A percentile compares a stretch with the other conserved stretches of the same genome.
Evolutionary conservation across 441 rosid genomes (phyloP).

Genomic region (Iberis amara): DNA sequence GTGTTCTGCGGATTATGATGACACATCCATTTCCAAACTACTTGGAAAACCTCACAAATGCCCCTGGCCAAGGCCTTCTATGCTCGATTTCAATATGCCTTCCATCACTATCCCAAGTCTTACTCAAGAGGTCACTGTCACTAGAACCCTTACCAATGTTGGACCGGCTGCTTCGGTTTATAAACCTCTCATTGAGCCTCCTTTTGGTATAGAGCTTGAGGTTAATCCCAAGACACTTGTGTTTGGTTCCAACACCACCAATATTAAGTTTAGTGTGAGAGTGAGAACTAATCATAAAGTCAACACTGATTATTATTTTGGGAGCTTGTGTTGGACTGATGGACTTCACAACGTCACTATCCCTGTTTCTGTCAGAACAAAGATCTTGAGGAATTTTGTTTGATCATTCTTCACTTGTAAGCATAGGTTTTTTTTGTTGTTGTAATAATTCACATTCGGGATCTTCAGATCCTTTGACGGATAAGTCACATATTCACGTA

Average conservation of each 20-base stretch:
- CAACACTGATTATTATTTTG: slow-evolving; percentile 27
- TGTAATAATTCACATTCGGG: not conserved
- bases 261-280: slow-evolving; percentile 43
- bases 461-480: too few species aligned
- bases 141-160: slow-evolving; percentile 59
- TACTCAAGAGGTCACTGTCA: slow-evolving; percentile 34
- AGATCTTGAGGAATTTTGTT: slow-evolving; percentile 22
- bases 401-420: slow-evolving; percentile 4
- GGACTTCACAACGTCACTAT: slow-evolving; percentile 28
- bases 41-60: slow-evolving; percentile 15
- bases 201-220: slow-evolving; percentile 39
- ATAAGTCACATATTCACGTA: not conserved
- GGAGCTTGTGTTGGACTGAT: slow-evolving; percentile 31
- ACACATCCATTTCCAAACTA: slow-evolving; percentile 29
- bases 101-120: slow-evolving; percentile 60
- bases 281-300: slow-evolving; percentile 33
- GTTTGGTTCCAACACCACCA: slow-evolving; percentile 37
- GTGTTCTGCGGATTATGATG: slow-evolving; percentile 53
- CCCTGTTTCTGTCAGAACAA: slow-evolving; percentile 30
- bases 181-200: slow-evolving; percentile 36
- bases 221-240: slow-evolving; percentile 50
- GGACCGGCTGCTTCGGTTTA: slow-evolving; percentile 43
- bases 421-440: not conserved
- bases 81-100: slow-evolving; percentile 42
- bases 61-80: slow-evolving; percentile 13